Evolutionary conservation across 2,329 filamentous ascomycete genomes (phyloP).

Genomic region (Elsinoe necatrix): DNA sequence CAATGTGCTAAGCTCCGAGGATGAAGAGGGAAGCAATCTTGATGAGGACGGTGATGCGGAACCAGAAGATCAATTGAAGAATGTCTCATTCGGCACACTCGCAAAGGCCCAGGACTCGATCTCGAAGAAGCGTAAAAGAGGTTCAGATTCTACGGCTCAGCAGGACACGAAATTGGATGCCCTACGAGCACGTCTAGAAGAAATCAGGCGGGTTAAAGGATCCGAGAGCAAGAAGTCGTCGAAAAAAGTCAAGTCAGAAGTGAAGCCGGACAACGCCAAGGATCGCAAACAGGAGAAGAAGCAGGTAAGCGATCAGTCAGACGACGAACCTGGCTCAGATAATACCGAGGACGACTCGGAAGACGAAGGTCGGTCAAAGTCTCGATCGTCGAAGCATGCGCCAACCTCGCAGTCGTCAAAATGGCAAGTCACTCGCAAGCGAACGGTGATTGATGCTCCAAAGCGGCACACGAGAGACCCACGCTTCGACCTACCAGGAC

Average conservation of each 20-base stretch:
- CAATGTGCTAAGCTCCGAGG: conserved; percentile 16
- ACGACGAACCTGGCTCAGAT: not conserved
- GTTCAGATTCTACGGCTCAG: conserved; percentile 29
- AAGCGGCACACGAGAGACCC: conserved; percentile 67
- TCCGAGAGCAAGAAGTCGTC: conserved; percentile 9
- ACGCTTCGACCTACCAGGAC: conserved; percentile 56
- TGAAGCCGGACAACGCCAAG: conserved; percentile 19
- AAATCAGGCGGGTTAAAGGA: conserved; percentile 30
- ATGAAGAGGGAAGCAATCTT: conserved; percentile 23
- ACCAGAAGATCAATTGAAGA: conserved; percentile 40
- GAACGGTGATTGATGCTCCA: conserved; percentile 56
- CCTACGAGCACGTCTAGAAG: conserved; percentile 36
- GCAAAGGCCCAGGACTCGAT: conserved; percentile 75
- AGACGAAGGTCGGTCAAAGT: conserved; percentile 31
- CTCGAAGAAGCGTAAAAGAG: conserved; percentile 30
- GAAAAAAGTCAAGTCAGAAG: conserved; percentile 18
- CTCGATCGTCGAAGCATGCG: conserved; percentile 73
- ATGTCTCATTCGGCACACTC: conserved; percentile 81
- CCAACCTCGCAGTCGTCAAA: conserved; percentile 77
- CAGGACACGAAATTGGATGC: conserved; percentile 41
- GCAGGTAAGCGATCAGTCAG: not conserved
- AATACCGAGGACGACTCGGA: conserved; percentile 18
- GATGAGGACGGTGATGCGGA: conserved; percentile 29
- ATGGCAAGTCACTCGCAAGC: conserved; percentile 70
- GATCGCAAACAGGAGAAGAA: conserved; percentile 16